Conservation (phyloP, 2,329 filamentous ascomycete genomes). For the Colletotrichum orbiculare region DNA sequence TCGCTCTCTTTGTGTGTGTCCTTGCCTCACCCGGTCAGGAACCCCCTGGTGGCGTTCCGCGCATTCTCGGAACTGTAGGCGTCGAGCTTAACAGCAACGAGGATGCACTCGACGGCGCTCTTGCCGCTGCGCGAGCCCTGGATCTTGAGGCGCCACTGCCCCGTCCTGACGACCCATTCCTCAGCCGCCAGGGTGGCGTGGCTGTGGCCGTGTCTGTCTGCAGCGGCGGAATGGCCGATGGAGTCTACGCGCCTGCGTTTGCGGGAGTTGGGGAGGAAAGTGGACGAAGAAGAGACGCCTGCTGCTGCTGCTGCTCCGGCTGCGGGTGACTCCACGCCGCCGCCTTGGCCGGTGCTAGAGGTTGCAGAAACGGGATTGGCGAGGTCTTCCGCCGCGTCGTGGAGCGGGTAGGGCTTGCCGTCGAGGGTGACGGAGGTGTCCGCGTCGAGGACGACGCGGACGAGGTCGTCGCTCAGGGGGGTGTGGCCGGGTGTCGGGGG, state of each 20-base stretch:
- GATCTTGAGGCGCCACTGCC: conserved; percentile 79
- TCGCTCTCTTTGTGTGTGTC: neutral
- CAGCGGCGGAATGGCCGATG: conserved; percentile 32
- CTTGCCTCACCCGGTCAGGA: conserved; percentile 57
- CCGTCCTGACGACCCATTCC: conserved; percentile 73
- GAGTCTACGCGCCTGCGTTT: conserved; percentile 58
- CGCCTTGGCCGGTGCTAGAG: conserved; percentile 46
- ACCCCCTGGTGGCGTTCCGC: conserved; percentile 73
- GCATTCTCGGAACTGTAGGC: conserved; percentile 73
- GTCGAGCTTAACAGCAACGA: conserved; percentile 82
- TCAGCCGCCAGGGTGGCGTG: conserved; percentile 44
- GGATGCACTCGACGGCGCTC: conserved; percentile 73
- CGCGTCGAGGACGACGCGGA: conserved; percentile 71
- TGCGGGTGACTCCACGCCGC: conserved; percentile 47
- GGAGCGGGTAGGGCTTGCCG: conserved; percentile 57
- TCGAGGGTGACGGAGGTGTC: conserved; percentile 71
- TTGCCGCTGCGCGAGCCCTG: conserved; percentile 63
- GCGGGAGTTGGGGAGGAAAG: conserved; percentile 50
- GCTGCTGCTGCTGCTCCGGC: conserved; percentile 32
- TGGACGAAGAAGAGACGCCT: conserved; percentile 40
- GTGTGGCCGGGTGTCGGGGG: conserved; percentile 76
- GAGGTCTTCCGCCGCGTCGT: conserved; percentile 37
- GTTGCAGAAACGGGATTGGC: conserved; percentile 44
- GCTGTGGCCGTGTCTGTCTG: conserved; percentile 19
- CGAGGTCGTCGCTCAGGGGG: conserved; percentile 75